These are phyloP conservation scores for Aureobasidium sp. DNA, from an alignment of 2,329 filamentous ascomycete species.

Conservation along the genomic window DNA sequence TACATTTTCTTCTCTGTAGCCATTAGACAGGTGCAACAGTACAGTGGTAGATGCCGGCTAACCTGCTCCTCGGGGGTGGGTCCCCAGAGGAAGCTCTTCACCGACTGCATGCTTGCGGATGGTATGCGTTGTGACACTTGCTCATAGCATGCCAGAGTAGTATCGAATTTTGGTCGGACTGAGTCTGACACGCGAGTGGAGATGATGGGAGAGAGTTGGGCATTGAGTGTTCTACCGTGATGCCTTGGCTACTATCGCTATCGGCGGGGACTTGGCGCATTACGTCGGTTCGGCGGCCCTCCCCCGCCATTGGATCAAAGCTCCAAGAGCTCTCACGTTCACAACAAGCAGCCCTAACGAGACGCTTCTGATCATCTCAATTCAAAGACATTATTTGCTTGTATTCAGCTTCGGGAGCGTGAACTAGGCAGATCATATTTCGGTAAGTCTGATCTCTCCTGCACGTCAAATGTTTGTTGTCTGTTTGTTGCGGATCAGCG, in stretches of 20 bases:
- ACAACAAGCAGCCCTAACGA: not conserved
- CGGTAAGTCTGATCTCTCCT: not conserved
- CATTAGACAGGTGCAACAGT: slow-evolving; percentile 9
- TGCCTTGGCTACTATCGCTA: not conserved
- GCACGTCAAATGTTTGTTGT: not conserved
- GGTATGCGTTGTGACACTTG: not conserved
- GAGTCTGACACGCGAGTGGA: not conserved
- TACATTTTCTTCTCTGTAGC: slow-evolving; percentile 84
- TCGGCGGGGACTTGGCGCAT: not conserved
- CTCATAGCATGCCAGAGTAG: not conserved
- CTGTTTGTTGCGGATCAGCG: not conserved
- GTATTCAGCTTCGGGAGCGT: too few relatives aligned
- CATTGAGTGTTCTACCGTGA: not conserved
- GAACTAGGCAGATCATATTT: not conserved
- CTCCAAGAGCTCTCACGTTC: not conserved
- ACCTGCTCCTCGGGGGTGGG: slow-evolving; percentile 93
- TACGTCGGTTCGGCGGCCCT: not conserved
- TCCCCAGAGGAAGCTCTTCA: slow-evolving; percentile 80
- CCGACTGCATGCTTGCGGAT: slow-evolving; percentile 61
- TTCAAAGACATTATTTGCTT: too few relatives aligned
- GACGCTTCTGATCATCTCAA: not conserved
- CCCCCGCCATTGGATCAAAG: not conserved
- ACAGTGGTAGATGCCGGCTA: slow-evolving; percentile 21
- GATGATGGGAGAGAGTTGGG: not conserved
- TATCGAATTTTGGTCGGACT: not conserved